Conservation (phyloP, 805 yeast genomes). For the Spathaspora boniae region DNA sequence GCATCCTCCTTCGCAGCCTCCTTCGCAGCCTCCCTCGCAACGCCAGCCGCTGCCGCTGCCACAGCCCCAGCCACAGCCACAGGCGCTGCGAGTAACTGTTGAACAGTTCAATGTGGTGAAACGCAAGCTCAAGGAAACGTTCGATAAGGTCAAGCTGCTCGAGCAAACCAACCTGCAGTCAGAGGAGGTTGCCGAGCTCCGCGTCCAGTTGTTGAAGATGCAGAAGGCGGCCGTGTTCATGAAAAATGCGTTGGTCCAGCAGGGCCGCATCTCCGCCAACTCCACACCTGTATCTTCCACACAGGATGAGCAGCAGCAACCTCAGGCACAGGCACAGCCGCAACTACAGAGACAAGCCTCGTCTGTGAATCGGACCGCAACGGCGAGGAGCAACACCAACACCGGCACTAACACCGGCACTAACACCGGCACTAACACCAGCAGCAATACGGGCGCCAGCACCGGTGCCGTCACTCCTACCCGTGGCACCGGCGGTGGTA, state of each 20-base stretch:
- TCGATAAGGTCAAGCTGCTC: constrained; percentile 37
- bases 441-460: constrained; percentile 6
- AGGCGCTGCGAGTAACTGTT: constrained; percentile 23
- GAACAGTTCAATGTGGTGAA: constrained; percentile 43
- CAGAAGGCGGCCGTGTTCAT: constrained; percentile 48
- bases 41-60: neutral
- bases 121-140: constrained; percentile 44
- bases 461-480: too few species aligned
- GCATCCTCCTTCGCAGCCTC: neutral
- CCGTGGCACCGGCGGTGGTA: too few species aligned
- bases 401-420: constrained; percentile 5
- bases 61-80: neutral
- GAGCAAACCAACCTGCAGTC: constrained; percentile 38
- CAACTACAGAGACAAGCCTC: neutral
- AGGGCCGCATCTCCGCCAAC: constrained; percentile 18
- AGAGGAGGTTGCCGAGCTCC: constrained; percentile 27
- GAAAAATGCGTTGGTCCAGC: constrained; percentile 37
- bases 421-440: constrained; percentile 6
- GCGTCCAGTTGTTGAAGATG: constrained; percentile 44
- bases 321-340: neutral
- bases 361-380: constrained; percentile 4
- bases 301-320: neutral
- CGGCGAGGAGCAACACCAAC: neutral
- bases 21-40: neutral
- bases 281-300: constrained; percentile 8